Evolutionary conservation across 2,329 filamentous ascomycete species (phyloP), one percentile per base, ranked within the genome.

Genomic region (Talaromyces albobiverticillius): DNA sequence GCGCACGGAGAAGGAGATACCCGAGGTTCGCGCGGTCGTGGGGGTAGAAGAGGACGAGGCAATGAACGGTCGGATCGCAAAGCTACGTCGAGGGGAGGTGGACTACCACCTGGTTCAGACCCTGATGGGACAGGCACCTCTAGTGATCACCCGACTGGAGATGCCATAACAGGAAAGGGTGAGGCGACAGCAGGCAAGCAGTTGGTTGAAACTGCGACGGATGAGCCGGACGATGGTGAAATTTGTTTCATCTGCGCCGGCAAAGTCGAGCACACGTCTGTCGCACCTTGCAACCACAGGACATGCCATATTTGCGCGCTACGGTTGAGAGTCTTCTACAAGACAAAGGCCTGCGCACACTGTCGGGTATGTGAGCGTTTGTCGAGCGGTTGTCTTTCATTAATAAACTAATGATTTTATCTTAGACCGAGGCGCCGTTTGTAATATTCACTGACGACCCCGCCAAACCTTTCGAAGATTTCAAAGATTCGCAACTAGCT

Each of bases 221-320:
- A 72, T 3, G 82, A 82, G 46, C 82, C 80, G 22, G 77, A 77
- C 26, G 88, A 91, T 53, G 86, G 80, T 23, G 91, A 96, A 59
- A 82, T 96, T 57, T 99, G 94, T 82, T 97, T 97, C 74, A 99
- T 99, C 67, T 99, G 94, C 73, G 93, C 94, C 54, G 96, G 92
- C 60, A 84, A 87, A 2, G 87, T 99, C 46, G 84, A 88, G 46
- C 91, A 97, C 76, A 86, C 90, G 63, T 88, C 92, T 9, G 85
- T 99, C 60, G 86, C 92, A 29, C 93, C 94, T 18, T 99, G 94
- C 75, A 97, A 96, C 71, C 94, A 99, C 74, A 83, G 89, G 54
- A 96, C 93, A 46, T 99, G 94, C 69, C 94, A 99, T 74, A 96
- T 97, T 60, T 99, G 94, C 71, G 87, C 91, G 9, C 76, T 99